Evolutionary conservation across 177 flowering plant genomes (phyloP), one percentile per base, ranked within the genome.

Genomic region (Tripterygium wilfordii): DNA sequence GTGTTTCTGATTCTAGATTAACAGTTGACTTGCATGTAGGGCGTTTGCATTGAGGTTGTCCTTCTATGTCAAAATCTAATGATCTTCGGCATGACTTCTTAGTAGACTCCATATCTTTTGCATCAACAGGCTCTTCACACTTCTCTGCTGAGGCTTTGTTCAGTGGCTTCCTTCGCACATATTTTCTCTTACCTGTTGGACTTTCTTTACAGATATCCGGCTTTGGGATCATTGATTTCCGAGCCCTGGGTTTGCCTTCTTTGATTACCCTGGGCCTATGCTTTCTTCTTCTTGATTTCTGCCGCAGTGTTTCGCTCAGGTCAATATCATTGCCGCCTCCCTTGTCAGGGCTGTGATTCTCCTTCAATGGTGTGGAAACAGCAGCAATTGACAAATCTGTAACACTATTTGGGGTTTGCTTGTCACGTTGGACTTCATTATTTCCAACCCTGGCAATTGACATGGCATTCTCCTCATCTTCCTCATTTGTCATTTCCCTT

Each of bases 211-310:
- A 21, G 48, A 7, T 45, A 37, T 39, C 24, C 14, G 71, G 49
- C 45, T 68, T 67, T 24, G 63, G 69, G 18, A 68, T 57, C 14
- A 21, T 57, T 37, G 74, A 58, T 52, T 80, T 78, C 20, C 65
- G 76, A 31, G 77, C 45, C 40, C 56, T 79, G 27, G 76, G 68
- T 61, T 84, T 71, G 41, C 74, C 82, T 72, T 86, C 95, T 14
- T 1, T 56, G 5, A 82, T 46, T 9, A 94, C 99, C 62, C 75
- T 88, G 1, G 95, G 95, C 52, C 81, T 71, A 61, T 83, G 86
- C 58, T 79, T 83, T 63, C 42, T 86, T 42, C 85, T 75, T 45
- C 61, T 80, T 10, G 74, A 71, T 60, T 79, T 92, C 53, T 66
- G 82, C 53, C 64, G 77, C 14, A 85, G 82, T 48, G 95, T 82